Percentiles rank a stretch among this genome's conserved stretches.
Conservation (phyloP, 208 protist species). For the Leishmania turanica region DNA sequence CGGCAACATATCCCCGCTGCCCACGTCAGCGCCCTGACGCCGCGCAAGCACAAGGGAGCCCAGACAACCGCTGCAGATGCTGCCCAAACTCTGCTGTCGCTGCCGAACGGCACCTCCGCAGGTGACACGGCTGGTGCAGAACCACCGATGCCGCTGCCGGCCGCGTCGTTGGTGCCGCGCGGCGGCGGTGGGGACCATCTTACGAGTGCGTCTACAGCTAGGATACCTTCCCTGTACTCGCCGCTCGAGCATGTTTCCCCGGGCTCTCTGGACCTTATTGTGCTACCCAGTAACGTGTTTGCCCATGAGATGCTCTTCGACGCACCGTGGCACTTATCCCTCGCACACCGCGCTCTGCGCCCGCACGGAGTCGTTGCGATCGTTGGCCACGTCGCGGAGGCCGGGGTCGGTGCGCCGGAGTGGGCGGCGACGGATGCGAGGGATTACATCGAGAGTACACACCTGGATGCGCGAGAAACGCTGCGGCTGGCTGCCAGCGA, state of each 20-base stretch:
- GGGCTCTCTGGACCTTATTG: conserved; percentile 68
- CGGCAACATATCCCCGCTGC: conserved; percentile 52
- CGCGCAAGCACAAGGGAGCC: not conserved
- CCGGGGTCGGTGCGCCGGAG: conserved; percentile 47
- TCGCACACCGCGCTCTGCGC: conserved; percentile 64
- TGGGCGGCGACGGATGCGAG: conserved; percentile 44
- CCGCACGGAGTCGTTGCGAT: conserved; percentile 82
- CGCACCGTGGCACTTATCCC: conserved; percentile 78
- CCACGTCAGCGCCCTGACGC: conserved; percentile 35
- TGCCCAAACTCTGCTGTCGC: not conserved
- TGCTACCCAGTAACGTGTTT: conserved; percentile 81
- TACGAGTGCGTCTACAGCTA: not conserved
- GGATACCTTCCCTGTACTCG: conserved; percentile 24
- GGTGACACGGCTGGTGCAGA: not conserved
- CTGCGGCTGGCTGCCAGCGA: not conserved
- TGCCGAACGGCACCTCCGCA: not conserved
- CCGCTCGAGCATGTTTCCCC: conserved; percentile 44
- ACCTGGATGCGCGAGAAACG: conserved; percentile 5
- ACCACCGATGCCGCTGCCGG: not conserved
- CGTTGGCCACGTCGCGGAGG: conserved; percentile 40
- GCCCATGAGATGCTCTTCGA: conserved; percentile 75
- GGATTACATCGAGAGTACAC: conserved; percentile 36
- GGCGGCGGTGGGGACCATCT: no score
- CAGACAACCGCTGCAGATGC: not conserved
- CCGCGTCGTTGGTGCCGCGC: not conserved